phyloP scores from a whole-genome alignment of 1,284 basidiomycete species.

The Puccinia novopanici region DNA sequence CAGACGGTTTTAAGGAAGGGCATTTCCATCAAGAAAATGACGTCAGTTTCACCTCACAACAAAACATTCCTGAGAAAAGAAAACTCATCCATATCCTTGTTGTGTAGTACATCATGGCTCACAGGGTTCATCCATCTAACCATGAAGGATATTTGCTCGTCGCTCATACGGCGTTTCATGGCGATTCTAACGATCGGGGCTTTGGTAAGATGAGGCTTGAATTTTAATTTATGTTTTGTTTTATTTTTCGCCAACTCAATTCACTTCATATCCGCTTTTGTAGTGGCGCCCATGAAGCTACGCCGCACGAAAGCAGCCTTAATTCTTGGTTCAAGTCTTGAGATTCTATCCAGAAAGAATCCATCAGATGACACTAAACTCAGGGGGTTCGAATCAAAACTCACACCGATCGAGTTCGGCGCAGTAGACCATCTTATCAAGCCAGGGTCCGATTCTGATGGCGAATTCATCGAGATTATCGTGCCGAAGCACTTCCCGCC shows the following conservation, averaged over 20 bases:
- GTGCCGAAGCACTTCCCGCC: constrained; percentile 86
- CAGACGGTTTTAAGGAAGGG: constrained; percentile 78
- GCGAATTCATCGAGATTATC: constrained; percentile 73
- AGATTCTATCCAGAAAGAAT: constrained; percentile 68
- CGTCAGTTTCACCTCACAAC: constrained; percentile 63
- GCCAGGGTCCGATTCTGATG: constrained; percentile 67
- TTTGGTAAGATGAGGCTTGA: constrained; percentile 64
- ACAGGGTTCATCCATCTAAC: constrained; percentile 83
- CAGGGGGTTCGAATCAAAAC: constrained; percentile 71
- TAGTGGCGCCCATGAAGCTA: constrained; percentile 80
- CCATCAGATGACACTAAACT: constrained; percentile 67
- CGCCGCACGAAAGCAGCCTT: constrained; percentile 75
- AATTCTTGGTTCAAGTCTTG: constrained; percentile 74
- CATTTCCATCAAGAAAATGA: constrained; percentile 94
- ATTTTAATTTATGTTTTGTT: constrained; percentile 48
- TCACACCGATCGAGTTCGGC: constrained; percentile 67
- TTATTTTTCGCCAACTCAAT: neutral
- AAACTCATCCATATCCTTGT: neutral
- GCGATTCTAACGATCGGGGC: constrained; percentile 76
- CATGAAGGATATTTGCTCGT: constrained; percentile 88
- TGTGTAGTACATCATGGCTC: constrained; percentile 79
- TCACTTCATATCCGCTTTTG: neutral
- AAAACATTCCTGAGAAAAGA: neutral
- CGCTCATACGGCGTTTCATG: constrained; percentile 82
- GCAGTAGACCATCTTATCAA: constrained; percentile 62